Evolutionary conservation across 2,329 filamentous ascomycete genomes (phyloP).

Genomic region (Hymenoscyphus linearis): DNA sequence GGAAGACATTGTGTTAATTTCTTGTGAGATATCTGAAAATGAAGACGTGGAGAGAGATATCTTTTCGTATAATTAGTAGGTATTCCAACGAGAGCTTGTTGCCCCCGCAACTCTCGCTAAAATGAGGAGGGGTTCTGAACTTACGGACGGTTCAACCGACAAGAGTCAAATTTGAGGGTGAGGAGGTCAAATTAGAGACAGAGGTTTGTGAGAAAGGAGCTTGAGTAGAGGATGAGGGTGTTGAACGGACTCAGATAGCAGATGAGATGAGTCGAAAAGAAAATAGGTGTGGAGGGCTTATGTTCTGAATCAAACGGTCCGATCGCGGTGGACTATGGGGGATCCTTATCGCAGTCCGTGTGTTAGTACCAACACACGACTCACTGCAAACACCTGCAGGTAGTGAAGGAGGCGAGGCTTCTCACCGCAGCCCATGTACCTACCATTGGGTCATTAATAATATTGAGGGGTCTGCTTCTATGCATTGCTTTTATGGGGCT

Average conservation of each 20-base stretch:
- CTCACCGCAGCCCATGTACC: not conserved
- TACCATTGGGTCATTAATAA: not conserved
- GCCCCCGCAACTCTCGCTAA: slow-evolving; percentile 15
- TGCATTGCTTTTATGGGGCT: not conserved
- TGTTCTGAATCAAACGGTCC: not conserved
- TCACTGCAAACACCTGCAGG: not conserved
- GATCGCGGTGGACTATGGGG: not conserved
- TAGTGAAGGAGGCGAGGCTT: not conserved
- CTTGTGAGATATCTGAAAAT: not conserved
- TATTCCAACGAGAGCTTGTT: not conserved
- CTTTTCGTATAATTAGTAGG: not conserved
- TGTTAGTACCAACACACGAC: slow-evolving; percentile 1
- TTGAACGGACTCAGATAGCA: slow-evolving; percentile 5
- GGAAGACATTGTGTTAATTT: slow-evolving; percentile 17
- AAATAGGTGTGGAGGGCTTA: slow-evolving; percentile 7
- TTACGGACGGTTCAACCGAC: slow-evolving; percentile 13
- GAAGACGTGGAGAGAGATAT: not conserved
- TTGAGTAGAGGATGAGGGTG: not conserved
- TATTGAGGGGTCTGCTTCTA: not conserved
- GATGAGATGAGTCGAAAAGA: slow-evolving; percentile 6
- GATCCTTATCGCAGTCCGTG: not conserved
- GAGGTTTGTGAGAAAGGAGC: not conserved
- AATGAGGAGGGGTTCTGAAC: slow-evolving; percentile 3
- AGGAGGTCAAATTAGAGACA: not conserved
- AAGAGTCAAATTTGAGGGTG: slow-evolving; percentile 7